These are phyloP conservation scores for Abelmoschus esculentus DNA, from an alignment of 345 rosid species.

Conservation along the genomic window DNA sequence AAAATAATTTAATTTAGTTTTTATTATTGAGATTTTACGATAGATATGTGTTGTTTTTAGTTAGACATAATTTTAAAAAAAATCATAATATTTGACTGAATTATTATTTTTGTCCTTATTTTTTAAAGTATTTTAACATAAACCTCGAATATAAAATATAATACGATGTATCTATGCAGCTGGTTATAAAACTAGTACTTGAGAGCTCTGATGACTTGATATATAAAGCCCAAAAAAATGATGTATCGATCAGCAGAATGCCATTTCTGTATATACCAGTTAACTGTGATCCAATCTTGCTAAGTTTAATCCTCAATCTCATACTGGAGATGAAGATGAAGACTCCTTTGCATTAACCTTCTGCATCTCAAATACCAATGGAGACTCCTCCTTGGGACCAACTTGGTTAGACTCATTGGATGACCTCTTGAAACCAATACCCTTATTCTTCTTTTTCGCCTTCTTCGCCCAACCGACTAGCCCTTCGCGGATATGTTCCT, in stretches of 20 bases:
- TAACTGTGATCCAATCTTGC: neutral
- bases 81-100: too few relatives aligned
- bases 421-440: constrained; percentile 31
- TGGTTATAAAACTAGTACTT: too few relatives aligned
- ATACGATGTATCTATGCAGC: too few relatives aligned
- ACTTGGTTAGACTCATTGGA: constrained; percentile 25
- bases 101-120: too few relatives aligned
- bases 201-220: too few relatives aligned
- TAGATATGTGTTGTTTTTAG: too few relatives aligned
- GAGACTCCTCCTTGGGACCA: constrained; percentile 6
- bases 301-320: neutral
- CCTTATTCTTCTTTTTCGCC: constrained; percentile 34
- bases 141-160: too few relatives aligned
- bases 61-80: too few relatives aligned
- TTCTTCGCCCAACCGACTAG: constrained; percentile 64
- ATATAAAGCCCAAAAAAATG: too few relatives aligned
- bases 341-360: neutral
- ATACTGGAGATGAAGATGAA: neutral
- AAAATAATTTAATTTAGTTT: too few relatives aligned
- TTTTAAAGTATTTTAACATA: too few relatives aligned
- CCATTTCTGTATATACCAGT: neutral
- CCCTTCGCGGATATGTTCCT: constrained; percentile 55
- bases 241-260: neutral
- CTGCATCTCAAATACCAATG: neutral
- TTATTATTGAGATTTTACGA: too few relatives aligned